Evolutionary conservation across 345 rosid species (phyloP), one percentile per base, ranked within the genome.

Genomic region (Salix caprea): DNA sequence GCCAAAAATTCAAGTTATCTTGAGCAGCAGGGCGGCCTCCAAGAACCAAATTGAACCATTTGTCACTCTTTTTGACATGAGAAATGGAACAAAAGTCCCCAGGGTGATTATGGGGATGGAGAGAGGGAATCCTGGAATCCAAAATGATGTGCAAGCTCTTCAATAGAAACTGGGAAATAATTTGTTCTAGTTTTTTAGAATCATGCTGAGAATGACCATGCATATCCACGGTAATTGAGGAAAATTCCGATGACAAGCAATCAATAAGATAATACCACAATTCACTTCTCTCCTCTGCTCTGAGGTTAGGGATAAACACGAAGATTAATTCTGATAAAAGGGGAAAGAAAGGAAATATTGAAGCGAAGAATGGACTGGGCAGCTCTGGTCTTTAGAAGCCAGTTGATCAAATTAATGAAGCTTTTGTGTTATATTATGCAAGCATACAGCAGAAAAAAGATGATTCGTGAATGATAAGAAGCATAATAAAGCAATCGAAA

Each of bases 21-120:
- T 89, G 69, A 15, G 87, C 93, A 2, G 92, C 85, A 44, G 96
- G 94, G 76, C 94, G 94, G 76, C 88, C 94, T 64, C 98, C 98
- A 76, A 92, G 84, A 3, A 89, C 88, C 70, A 94, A 85, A 84
- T 92, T 90, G 82, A 94, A 94, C 98, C 98, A 94, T 87, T 85
- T 92, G 80, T 94, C 98, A 58, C 87, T 94, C 88, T 86, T 92
- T 77, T 76, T 90, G 40, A 77, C 86, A 60, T 86, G 86, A 69
- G 78, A 81, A 84, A 52, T 78, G 0, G 92, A 84, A 15, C 70
- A 68, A 36, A 68, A 70, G n/a, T 79, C 87, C 61, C 80, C 74
- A 65, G 65, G 69, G 13, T 80, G 88, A 32, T 78, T 87, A 66
- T 79, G 87, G 6, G 78, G 82, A 74, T 81, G 91, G 80, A 92